Evolutionary conservation across 306 rosid genomes (phyloP).

Genomic region (Gleditsia sinensis): DNA sequence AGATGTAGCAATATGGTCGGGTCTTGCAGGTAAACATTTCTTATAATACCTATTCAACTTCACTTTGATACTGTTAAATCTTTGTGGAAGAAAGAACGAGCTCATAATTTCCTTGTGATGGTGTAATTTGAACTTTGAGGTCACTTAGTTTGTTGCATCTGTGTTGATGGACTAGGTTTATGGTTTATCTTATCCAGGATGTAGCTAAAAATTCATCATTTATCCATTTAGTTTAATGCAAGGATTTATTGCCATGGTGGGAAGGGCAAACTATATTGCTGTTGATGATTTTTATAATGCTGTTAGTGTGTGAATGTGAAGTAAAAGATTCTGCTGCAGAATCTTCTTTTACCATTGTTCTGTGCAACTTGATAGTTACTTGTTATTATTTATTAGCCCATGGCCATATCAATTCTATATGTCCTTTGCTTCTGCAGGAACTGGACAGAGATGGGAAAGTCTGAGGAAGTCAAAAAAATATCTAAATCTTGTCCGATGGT

Average conservation of each 20-base stretch:
- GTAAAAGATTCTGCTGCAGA: background rate
- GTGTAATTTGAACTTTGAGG: conserved; percentile 16
- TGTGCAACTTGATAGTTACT: background rate
- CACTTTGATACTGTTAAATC: background rate
- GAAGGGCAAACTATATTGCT: background rate
- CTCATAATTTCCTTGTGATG: background rate
- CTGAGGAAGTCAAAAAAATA: conserved; percentile 88
- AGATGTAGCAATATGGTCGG: conserved; percentile 85
- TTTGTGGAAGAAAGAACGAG: conserved; percentile 9
- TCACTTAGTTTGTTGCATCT: conserved; percentile 8
- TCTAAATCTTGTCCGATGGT: conserved; percentile 82
- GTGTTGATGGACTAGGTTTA: background rate
- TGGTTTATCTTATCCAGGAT: background rate
- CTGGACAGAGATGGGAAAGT: conserved; percentile 94
- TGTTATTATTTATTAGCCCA: conserved; percentile 16
- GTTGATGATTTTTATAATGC: background rate
- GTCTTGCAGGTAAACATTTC: conserved; percentile 70
- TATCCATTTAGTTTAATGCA: background rate
- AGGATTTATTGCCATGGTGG: conserved; percentile 14
- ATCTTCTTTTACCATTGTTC: conserved; percentile 1
- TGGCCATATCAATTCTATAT: background rate
- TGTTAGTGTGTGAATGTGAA: background rate
- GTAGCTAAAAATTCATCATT: background rate
- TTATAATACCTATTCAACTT: background rate
- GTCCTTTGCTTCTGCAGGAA: conserved; percentile 47